phyloP scores from a whole-genome alignment of 176 grass and related monocot genomes.

The Alopecurus myosuroides region DNA sequence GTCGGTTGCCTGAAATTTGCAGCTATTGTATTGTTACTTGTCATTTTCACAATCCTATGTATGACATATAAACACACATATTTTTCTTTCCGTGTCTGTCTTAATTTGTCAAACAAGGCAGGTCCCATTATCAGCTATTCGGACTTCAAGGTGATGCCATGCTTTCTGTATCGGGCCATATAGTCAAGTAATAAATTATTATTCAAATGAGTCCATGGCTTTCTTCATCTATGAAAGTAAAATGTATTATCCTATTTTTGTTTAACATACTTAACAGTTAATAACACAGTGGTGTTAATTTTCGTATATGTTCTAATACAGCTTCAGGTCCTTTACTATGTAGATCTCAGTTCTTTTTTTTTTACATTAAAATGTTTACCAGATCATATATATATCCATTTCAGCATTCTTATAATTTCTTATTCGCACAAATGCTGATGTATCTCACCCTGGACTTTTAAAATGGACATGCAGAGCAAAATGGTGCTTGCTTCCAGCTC shows the following conservation, averaged over 20 bases:
- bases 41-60: constrained; percentile 3
- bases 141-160: not conserved
- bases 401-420: not conserved
- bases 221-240: not conserved
- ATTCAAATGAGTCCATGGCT: not conserved
- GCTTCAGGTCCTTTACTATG: not conserved
- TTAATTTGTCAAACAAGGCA: not conserved
- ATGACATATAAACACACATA: not conserved
- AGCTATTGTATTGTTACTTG: constrained; percentile 4
- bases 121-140: not conserved
- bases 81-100: not conserved
- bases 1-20: not conserved
- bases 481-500: not conserved
- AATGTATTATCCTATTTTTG: not conserved
- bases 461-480: constrained; percentile 2
- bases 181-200: not conserved
- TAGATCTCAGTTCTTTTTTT: not conserved
- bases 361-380: not conserved
- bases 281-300: not conserved
- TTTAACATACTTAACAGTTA: not conserved
- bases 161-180: not conserved
- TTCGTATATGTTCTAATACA: not conserved
- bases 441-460: not conserved
- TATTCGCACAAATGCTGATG: not conserved
- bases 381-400: not conserved